Evolutionary conservation across 2,329 filamentous ascomycete genomes (phyloP).

Genomic region (Cladosporium oxysporum): DNA sequence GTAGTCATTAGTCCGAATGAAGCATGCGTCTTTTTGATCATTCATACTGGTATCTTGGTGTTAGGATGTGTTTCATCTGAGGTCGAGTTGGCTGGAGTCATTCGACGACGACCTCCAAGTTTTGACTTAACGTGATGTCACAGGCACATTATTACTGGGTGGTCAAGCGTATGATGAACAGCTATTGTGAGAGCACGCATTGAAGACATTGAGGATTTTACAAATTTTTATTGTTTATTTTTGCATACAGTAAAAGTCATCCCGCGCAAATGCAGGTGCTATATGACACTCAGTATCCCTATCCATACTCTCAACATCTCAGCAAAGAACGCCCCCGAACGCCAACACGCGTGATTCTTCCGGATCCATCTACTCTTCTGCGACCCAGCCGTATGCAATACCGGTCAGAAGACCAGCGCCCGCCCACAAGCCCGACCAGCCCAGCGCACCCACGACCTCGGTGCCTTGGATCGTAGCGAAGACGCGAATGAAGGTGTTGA

Average conservation of each 20-base stretch:
- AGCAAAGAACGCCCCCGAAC: slow-evolving; percentile 4
- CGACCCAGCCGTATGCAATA: slow-evolving; percentile 55
- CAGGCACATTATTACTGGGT: neutral
- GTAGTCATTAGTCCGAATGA: neutral
- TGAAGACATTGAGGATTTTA: neutral
- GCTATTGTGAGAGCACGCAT: neutral
- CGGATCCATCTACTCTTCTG: neutral
- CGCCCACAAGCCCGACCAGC: slow-evolving; percentile 77
- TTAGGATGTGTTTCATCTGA: neutral
- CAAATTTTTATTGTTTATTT: neutral
- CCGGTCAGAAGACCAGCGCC: slow-evolving; percentile 63
- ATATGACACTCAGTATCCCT: neutral
- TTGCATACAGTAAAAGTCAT: neutral
- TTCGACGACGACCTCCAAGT: neutral
- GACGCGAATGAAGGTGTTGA: slow-evolving; percentile 65
- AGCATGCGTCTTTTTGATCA: neutral
- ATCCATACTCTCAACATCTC: neutral
- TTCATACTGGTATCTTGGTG: neutral
- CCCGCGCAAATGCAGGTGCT: neutral
- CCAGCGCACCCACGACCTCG: slow-evolving; percentile 67
- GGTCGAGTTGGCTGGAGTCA: neutral
- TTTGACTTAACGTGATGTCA: neutral
- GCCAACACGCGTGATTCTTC: neutral
- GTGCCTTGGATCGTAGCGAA: slow-evolving; percentile 69
- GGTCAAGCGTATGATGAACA: neutral